Evolutionary conservation across 1,284 basidiomycete species (phyloP), one percentile per base, ranked within the genome.

Genomic region (Cutaneotrichosporon sp.): DNA sequence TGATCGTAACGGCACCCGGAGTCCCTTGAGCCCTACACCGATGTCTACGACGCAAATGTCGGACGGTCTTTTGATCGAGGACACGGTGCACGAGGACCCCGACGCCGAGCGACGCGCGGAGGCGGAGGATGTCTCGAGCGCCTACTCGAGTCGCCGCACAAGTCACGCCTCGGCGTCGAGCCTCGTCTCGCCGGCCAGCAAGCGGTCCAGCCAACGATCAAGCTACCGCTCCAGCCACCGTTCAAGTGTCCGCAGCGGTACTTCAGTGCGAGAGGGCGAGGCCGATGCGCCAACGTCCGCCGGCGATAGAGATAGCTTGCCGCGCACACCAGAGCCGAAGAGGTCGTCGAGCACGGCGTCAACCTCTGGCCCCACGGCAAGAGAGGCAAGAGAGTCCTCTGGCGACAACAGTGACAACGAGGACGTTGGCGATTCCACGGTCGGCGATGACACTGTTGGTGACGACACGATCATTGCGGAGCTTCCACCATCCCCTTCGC

Each of bases 371-470:
- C 14, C 36, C 17, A 38, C 14, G 5, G 39, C 5, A 5, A 40
- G 39, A 15, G 46, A 21, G 21, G 21, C 5, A 5, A 40, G 39
- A 15, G 46, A 21, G 21, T 15, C 18, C 13, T 30, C 30, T n/a
- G n/a, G n/a, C n/a, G n/a, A n/a, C 17, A 8, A n/a, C 43, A 30
- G 17, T 15, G 21, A 3, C 21, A 44, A 43, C 36, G 51, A 43
- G 8, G 51, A 48, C 38, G 42, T 22, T n/a, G 50, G 21, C 13
- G n/a, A n/a, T n/a, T n/a, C n/a, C n/a, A 26, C 4, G 13, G 45
- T 9, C 8, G 49, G 45, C 12, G 54, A 49, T 37, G 46, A 51
- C 33, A 55, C 54, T 20, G 30, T 51, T 20, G 46, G 30, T 18
- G 43, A 45, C 33, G 43, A 45, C 18, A 45, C 43, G 9, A 45